Conservation (phyloP, 1,139 yeast genomes). For the Casaregolazyma suthepensis region DNA sequence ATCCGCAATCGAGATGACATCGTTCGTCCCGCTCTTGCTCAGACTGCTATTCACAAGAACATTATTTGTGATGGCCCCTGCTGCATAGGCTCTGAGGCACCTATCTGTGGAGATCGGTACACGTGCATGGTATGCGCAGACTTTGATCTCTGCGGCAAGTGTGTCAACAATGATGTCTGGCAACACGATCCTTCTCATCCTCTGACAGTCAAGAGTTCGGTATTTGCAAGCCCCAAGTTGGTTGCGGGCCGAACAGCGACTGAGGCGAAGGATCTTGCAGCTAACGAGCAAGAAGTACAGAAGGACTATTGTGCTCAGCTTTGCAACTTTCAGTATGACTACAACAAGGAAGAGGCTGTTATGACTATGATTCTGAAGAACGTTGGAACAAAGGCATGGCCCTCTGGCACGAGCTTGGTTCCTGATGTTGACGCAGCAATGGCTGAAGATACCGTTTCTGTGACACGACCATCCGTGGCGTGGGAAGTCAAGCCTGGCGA, state of each 20-base stretch:
- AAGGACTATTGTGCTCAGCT: slow-evolving; percentile 9
- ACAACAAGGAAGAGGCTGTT: not conserved
- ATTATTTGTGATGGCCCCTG: slow-evolving; percentile 42
- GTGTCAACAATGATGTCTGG: slow-evolving; percentile 30
- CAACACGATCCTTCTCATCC: slow-evolving; percentile 10
- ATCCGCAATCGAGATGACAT: slow-evolving; percentile 10
- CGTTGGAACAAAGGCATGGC: slow-evolving; percentile 18
- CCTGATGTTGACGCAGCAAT: slow-evolving; percentile 1
- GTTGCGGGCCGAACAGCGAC: not conserved
- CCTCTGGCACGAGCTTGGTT: slow-evolving; percentile 14
- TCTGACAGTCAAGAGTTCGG: not conserved
- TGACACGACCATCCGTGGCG: not conserved
- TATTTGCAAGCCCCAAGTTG: not conserved
- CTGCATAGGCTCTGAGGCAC: slow-evolving; percentile 19
- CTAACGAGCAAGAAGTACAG: not conserved
- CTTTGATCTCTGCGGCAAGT: slow-evolving; percentile 46
- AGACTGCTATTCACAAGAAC: slow-evolving; percentile 1
- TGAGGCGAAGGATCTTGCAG: not conserved
- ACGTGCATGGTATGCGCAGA: slow-evolving; percentile 47
- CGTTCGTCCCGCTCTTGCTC: not conserved
- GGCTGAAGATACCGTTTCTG: not conserved
- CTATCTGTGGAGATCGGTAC: slow-evolving; percentile 43
- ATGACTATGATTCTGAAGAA: slow-evolving; percentile 14
- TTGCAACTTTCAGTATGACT: not conserved
- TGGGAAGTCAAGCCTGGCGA: slow-evolving; percentile 4